phyloP scores from a whole-genome alignment of 2,329 filamentous ascomycete species.

The Tympanopsis confertula region DNA sequence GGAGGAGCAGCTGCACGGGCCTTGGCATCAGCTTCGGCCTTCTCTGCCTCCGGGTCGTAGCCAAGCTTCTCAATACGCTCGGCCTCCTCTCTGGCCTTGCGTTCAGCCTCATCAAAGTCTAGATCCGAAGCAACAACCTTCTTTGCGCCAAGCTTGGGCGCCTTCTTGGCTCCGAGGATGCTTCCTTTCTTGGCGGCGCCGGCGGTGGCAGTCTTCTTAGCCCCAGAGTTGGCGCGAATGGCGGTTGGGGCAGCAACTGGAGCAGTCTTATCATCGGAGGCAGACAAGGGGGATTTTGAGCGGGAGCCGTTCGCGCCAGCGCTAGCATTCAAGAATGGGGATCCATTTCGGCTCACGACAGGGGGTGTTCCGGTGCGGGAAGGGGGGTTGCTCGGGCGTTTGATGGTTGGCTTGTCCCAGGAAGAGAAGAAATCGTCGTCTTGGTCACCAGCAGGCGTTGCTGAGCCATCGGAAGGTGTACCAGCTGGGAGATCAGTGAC shows the following conservation, averaged over 20 bases:
- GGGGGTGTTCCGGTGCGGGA: slow-evolving; percentile 82
- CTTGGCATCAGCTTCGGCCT: slow-evolving; percentile 30
- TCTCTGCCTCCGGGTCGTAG: slow-evolving; percentile 85
- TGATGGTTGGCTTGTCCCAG: slow-evolving; percentile 96
- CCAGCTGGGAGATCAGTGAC: slow-evolving; percentile 62
- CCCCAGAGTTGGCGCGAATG: slow-evolving; percentile 66
- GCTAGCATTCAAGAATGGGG: slow-evolving; percentile 59
- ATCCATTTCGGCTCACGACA: slow-evolving; percentile 67
- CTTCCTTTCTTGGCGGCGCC: slow-evolving; percentile 67
- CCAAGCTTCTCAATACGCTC: slow-evolving; percentile 91
- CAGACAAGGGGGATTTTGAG: slow-evolving; percentile 70
- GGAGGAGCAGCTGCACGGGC: slow-evolving; percentile 34
- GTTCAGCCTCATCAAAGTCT: slow-evolving; percentile 95
- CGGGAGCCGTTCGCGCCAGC: slow-evolving; percentile 52
- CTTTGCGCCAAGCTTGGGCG: slow-evolving; percentile 76
- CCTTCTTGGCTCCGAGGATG: slow-evolving; percentile 77
- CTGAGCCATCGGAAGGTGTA: slow-evolving; percentile 42
- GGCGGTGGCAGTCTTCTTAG: slow-evolving; percentile 61
- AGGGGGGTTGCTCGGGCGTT: slow-evolving; percentile 84
- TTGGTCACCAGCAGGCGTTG: slow-evolving; percentile 69
- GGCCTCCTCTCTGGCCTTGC: slow-evolving; percentile 92
- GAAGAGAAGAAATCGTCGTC: slow-evolving; percentile 97
- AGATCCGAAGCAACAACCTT: slow-evolving; percentile 69
- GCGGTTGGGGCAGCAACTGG: slow-evolving; percentile 54
- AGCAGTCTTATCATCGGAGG: slow-evolving; percentile 34